phyloP scores from a whole-genome alignment of 2,329 filamentous ascomycete genomes.

The Calonectria montana region DNA sequence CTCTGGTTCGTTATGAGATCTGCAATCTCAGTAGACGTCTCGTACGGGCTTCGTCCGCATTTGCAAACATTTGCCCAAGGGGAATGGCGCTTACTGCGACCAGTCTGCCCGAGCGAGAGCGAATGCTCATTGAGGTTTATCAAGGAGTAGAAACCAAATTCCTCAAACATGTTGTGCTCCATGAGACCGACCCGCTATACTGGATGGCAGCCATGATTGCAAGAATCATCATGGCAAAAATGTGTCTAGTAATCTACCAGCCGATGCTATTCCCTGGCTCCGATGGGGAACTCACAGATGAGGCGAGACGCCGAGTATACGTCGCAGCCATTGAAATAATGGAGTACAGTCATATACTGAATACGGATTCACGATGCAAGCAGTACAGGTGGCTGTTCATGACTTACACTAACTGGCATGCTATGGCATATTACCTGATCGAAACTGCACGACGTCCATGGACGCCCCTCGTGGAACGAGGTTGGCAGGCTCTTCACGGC shows the following conservation, averaged over 20 bases:
- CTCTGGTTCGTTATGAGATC: constrained; percentile 64
- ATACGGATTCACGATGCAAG: constrained; percentile 64
- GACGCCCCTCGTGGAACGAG: constrained; percentile 62
- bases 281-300: constrained; percentile 66
- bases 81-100: constrained; percentile 35
- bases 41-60: constrained; percentile 48
- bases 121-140: constrained; percentile 64
- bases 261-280: constrained; percentile 73
- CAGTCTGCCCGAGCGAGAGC: constrained; percentile 51
- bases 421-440: constrained; percentile 61
- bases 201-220: constrained; percentile 77
- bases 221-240: constrained; percentile 80
- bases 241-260: constrained; percentile 82
- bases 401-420: constrained; percentile 64
- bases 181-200: constrained; percentile 64
- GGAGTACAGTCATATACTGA: constrained; percentile 74
- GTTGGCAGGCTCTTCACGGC: constrained; percentile 59
- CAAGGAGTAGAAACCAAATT: constrained; percentile 66
- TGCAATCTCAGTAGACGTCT: constrained; percentile 53
- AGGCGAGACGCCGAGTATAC: constrained; percentile 76
- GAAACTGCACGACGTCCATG: constrained; percentile 60
- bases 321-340: constrained; percentile 79
- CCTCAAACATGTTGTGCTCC: constrained; percentile 60
- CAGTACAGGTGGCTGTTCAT: constrained; percentile 63
- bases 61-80: constrained; percentile 45